Percentiles rank a stretch among this genome's conserved stretches.
Evolutionary conservation across 176 grass and related monocot genomes (phyloP).

Genomic region (Oryza punctata): DNA sequence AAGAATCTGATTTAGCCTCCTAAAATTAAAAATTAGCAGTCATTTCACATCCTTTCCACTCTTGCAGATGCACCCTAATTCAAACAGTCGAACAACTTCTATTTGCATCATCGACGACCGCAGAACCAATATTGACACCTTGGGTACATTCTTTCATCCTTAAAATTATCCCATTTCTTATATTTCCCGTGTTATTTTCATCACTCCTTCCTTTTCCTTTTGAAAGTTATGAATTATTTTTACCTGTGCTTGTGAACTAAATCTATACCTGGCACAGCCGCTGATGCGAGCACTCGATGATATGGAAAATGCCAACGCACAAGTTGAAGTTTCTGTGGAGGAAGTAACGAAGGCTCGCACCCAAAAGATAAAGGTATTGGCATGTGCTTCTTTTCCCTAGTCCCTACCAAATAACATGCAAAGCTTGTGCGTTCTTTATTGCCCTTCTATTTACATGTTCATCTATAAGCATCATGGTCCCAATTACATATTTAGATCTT

Average conservation of each 20-base stretch:
- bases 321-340: constrained; percentile 95
- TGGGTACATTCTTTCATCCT: constrained; percentile 58
- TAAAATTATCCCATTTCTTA: constrained; percentile 24
- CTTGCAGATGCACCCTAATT: constrained; percentile 85
- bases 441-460: neutral
- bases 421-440: neutral
- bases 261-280: constrained; percentile 50
- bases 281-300: constrained; percentile 95
- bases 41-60: constrained; percentile 28
- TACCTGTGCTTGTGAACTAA: neutral
- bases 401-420: neutral
- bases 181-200: constrained; percentile 9
- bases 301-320: constrained; percentile 91
- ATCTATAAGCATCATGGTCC: neutral
- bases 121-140: constrained; percentile 90
- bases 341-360: constrained; percentile 93
- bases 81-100: constrained; percentile 93
- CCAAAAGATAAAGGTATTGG: constrained; percentile 89
- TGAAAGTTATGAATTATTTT: neutral
- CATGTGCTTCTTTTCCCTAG: neutral
- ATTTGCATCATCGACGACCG: constrained; percentile 90
- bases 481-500: constrained; percentile 49
- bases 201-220: neutral
- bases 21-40: neutral
- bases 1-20: neutral